Base-by-base conservation (phyloP, 2,329 filamentous ascomycete genomes). In the Aspergillus terreus region DNA sequence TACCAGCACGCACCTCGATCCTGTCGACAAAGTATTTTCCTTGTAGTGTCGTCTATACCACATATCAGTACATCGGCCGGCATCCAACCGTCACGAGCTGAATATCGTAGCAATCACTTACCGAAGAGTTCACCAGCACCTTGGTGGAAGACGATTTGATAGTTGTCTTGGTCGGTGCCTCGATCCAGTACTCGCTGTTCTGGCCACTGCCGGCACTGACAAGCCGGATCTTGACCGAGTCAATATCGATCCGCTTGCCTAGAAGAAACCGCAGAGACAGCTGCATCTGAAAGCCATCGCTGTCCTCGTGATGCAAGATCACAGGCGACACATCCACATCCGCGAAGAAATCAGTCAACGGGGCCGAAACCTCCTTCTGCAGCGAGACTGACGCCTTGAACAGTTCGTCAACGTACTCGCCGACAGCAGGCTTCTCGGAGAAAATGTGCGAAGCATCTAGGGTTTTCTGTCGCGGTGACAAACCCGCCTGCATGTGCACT, bases 1-100 rank as follows among this genome's bases (percentile, higher is more conserved):
- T 75, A 10, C 67, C 67, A 23, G 66, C 60, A 32, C 64, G 67
- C 21, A 96, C 69, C 12, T 83, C 78, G 35, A 96, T 76, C 57
- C 85, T 84, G 59, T 91, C 88, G 42, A 94, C 81, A 52, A 84
- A 81, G 63, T 90, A 96, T 23, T 81, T 81, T 1, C 91, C 91
- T 19, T 86, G 69, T 6, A 83, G 61, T 42, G 67, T 73, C 25
- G 67, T 70, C 64, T 70, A 54, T 4, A 40, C 17, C 3, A 4
- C 6, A 23, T 10, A 33, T 56, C 42, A 54, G 47, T n/a, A 46
- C 30, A 38, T 48, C n/a, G 42, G 21, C n/a, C 5, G 2, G 33
- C 62, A 48, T 51, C 70, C 67, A 11, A 11, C 27, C 6, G 9
- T 30, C 27, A 30, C 7, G 9, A 9, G 6, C 27, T 30, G 9